A percentile compares a stretch with the other conserved stretches of the same genome.
phyloP scores from a whole-genome alignment of 306 rosid genomes.

The Calophaca sinica region DNA sequence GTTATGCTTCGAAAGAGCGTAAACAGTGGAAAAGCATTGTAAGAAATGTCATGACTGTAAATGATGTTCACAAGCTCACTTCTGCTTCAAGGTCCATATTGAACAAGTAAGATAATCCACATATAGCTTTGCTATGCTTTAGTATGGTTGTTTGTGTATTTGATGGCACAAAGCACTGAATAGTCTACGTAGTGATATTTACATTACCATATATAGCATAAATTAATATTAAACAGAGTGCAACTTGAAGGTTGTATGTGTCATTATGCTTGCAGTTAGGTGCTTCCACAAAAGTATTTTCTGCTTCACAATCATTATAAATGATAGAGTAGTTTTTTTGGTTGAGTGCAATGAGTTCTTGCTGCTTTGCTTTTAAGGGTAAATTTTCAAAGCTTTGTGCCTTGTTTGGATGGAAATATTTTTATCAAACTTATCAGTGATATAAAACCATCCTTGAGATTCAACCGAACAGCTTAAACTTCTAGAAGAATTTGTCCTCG shows the following conservation, averaged over 20 bases:
- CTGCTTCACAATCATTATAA: constrained; percentile 22
- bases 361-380: constrained; percentile 19
- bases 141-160: constrained; percentile 16
- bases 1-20: constrained; percentile 49
- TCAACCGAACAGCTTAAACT: constrained; percentile 9
- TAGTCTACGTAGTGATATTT: constrained; percentile 24
- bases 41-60: constrained; percentile 52
- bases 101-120: constrained; percentile 68
- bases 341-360: constrained; percentile 12
- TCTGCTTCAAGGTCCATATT: constrained; percentile 56
- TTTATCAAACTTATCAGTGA: neutral
- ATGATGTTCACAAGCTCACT: constrained; percentile 66
- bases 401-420: constrained; percentile 31
- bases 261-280: constrained; percentile 28
- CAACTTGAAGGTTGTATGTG: constrained; percentile 1
- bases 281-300: constrained; percentile 24
- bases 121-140: constrained; percentile 29
- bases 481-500: constrained; percentile 10
- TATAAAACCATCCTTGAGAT: constrained; percentile 14
- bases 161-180: constrained; percentile 16
- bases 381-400: neutral
- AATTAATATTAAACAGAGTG: constrained; percentile 3
- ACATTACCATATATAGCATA: constrained; percentile 2
- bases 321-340: neutral
- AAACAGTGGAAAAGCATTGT: constrained; percentile 58